Percentiles rank a stretch among this genome's conserved stretches.
phyloP scores from a whole-genome alignment of 2,329 filamentous ascomycete species.

The Cytospora mali region DNA sequence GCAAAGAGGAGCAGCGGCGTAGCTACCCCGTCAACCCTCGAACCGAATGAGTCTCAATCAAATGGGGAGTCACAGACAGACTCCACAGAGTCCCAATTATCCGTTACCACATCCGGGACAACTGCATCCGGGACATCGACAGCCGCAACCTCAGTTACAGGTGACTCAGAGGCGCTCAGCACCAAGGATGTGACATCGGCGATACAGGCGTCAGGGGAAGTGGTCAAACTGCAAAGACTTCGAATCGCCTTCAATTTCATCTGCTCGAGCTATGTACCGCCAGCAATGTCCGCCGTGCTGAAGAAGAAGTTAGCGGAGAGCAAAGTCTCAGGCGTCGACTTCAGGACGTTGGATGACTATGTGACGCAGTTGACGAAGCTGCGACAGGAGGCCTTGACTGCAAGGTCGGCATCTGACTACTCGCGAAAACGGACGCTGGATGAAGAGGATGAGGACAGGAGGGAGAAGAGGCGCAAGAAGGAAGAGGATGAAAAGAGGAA shows the following conservation, averaged over 20 bases:
- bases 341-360: constrained; percentile 71
- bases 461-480: constrained; percentile 81
- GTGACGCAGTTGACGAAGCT: constrained; percentile 66
- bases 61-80: constrained; percentile 33
- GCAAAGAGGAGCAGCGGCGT: constrained; percentile 58
- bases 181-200: constrained; percentile 42
- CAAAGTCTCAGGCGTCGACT: constrained; percentile 54
- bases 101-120: constrained; percentile 40
- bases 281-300: constrained; percentile 47
- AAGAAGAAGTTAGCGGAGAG: constrained; percentile 41
- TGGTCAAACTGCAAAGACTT: constrained; percentile 64
- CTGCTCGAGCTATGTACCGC: constrained; percentile 60
- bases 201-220: constrained; percentile 49
- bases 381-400: constrained; percentile 70
- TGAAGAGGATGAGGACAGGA: constrained; percentile 67
- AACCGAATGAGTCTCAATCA: constrained; percentile 35
- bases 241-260: constrained; percentile 68
- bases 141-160: constrained; percentile 47
- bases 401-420: constrained; percentile 70
- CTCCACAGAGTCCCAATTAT: constrained; percentile 46
- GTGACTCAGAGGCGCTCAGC: constrained; percentile 34
- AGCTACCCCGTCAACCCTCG: constrained; percentile 35
- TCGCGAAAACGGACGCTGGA: constrained; percentile 68
- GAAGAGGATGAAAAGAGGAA: constrained; percentile 89
- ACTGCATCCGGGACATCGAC: constrained; percentile 47